A percentile compares a stretch with the other conserved stretches of the same genome.
These are phyloP conservation scores for Exutisphaerella laricina DNA, from an alignment of 2,329 filamentous ascomycete species.

Conservation along the genomic window DNA sequence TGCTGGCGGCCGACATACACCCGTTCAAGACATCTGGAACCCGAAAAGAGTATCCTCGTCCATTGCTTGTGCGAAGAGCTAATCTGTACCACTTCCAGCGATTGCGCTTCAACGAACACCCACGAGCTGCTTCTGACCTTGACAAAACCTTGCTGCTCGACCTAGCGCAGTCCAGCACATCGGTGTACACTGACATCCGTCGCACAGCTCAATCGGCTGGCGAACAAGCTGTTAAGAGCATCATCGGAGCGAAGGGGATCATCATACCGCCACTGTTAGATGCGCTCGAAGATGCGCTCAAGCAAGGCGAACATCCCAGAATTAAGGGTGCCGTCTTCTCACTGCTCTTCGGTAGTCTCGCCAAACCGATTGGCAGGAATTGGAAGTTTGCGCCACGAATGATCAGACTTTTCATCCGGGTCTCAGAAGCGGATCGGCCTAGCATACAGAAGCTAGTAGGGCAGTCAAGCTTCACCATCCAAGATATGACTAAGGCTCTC, in stretches of 20 bases:
- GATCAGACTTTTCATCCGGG: constrained; percentile 82
- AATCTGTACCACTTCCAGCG: constrained; percentile 92
- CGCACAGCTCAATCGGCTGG: constrained; percentile 85
- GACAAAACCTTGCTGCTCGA: constrained; percentile 82
- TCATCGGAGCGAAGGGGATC: constrained; percentile 80
- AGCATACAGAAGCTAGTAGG: constrained; percentile 87
- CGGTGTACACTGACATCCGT: constrained; percentile 91
- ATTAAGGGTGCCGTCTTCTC: constrained; percentile 96
- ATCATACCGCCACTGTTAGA: constrained; percentile 85
- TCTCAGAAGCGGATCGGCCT: constrained; percentile 83
- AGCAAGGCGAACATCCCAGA: constrained; percentile 73
- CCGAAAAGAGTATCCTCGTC: constrained; percentile 85
- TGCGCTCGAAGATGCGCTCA: constrained; percentile 70
- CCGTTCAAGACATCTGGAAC: constrained; percentile 93
- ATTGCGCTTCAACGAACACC: constrained; percentile 87
- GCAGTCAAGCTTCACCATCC: constrained; percentile 73
- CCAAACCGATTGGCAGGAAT: constrained; percentile 81
- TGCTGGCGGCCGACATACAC: constrained; percentile 80
- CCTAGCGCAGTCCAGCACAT: constrained; percentile 82
- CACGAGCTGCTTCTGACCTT: constrained; percentile 80
- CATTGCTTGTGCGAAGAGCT: constrained; percentile 84
- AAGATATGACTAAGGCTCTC: constrained; percentile 85
- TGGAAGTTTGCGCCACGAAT: constrained; percentile 94
- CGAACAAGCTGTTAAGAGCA: constrained; percentile 86
- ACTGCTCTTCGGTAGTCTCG: constrained; percentile 77